Conservation (phyloP, 495 filamentous ascomycete species). For the Massariosphaeria phaeospora region DNA sequence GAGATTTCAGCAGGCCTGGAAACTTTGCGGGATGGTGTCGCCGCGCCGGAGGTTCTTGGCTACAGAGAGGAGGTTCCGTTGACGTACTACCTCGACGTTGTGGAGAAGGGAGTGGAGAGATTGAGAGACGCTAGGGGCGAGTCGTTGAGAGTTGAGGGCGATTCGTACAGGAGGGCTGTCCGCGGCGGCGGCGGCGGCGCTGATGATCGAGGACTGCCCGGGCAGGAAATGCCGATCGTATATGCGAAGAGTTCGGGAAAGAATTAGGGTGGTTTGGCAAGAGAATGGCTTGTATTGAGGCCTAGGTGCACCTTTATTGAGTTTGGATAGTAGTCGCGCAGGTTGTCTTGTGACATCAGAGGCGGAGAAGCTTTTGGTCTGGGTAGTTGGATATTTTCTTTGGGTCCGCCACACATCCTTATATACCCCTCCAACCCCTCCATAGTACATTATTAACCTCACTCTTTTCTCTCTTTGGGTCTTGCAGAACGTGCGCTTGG, state of each 20-base stretch:
- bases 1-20: conserved; percentile 62
- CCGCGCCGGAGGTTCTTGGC: conserved; percentile 52
- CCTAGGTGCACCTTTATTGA: too few relatives aligned
- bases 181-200: conserved; percentile 38
- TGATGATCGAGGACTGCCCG: not conserved
- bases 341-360: too few relatives aligned
- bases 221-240: conserved; percentile 2
- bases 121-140: conserved; percentile 54
- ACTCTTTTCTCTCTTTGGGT: too few relatives aligned
- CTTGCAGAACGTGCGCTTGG: too few relatives aligned
- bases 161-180: conserved; percentile 49
- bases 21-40: conserved; percentile 62
- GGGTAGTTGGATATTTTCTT: too few relatives aligned
- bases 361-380: too few relatives aligned
- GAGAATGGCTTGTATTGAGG: too few relatives aligned
- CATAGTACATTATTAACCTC: too few relatives aligned
- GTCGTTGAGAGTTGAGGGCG: conserved; percentile 54
- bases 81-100: conserved; percentile 63
- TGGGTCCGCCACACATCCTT: too few relatives aligned
- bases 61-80: conserved; percentile 53
- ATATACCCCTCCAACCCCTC: too few relatives aligned
- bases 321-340: too few relatives aligned
- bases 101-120: conserved; percentile 60
- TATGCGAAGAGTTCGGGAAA: conserved; percentile 5
- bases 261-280: not conserved